These are phyloP conservation scores for Perilla frutescens DNA, from an alignment of 257 asterid genomes.

Conservation along the genomic window DNA sequence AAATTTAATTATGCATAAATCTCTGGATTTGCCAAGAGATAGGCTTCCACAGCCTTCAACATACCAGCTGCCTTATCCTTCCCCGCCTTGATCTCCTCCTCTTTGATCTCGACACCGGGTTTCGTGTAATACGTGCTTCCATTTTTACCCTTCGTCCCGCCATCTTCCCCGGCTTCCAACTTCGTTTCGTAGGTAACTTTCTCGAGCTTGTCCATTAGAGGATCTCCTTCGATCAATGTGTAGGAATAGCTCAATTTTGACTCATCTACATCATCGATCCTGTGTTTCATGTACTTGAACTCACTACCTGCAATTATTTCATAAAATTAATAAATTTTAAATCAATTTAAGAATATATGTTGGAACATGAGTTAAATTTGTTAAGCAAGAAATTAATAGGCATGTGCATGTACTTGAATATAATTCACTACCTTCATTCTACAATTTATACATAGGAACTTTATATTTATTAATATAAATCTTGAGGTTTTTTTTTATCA, in stretches of 20 bases:
- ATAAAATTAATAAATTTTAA: not conserved
- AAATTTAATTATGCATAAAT: constrained; percentile 5
- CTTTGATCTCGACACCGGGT: constrained; percentile 43
- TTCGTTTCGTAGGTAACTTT: constrained; percentile 46
- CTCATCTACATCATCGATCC: constrained; percentile 51
- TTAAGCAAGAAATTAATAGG: too few species aligned
- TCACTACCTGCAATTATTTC: constrained; percentile 45
- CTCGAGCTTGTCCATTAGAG: constrained; percentile 45
- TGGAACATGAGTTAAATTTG: too few species aligned
- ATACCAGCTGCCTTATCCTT: constrained; percentile 46
- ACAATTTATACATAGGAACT: too few species aligned
- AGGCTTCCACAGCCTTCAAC: constrained; percentile 47
- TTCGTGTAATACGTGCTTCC: constrained; percentile 48
- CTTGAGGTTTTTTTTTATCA: too few species aligned
- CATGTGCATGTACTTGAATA: too few species aligned
- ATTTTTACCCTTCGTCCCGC: constrained; percentile 54
- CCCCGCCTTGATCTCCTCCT: constrained; percentile 51
- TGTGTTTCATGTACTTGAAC: constrained; percentile 53
- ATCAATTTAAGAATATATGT: too few species aligned
- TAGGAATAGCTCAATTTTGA: constrained; percentile 34
- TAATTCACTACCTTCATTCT: too few species aligned
- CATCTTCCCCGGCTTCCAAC: constrained; percentile 47
- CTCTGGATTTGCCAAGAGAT: constrained; percentile 45
- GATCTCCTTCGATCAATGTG: constrained; percentile 58
- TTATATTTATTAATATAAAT: too few species aligned